Percentiles rank a stretch among this genome's conserved stretches.
Conservation (phyloP, 1,284 basidiomycete species). For the Erythrobasidium hasegawianum region DNA sequence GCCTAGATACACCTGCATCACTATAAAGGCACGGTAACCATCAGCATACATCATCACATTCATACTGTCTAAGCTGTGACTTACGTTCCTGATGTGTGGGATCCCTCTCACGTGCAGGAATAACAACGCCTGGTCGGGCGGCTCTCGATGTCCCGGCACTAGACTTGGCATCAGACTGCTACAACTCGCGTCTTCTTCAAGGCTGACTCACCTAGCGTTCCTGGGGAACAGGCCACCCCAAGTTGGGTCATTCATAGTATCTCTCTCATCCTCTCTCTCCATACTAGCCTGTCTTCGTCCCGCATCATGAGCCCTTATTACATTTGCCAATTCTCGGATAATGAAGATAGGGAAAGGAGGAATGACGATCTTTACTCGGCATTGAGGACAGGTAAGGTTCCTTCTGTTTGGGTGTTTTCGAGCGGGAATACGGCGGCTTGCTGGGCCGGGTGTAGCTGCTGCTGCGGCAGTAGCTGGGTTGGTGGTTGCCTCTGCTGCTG, state of each 20-base stretch:
- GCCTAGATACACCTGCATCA: too few species aligned
- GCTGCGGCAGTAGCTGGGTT: too few species aligned
- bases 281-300: slow-evolving; percentile 4
- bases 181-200: too few species aligned
- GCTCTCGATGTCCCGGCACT: too few species aligned
- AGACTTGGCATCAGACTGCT: too few species aligned
- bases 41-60: too few species aligned
- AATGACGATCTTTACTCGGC: slow-evolving; percentile 27
- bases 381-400: slow-evolving; percentile 40
- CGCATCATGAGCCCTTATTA: slow-evolving; percentile 11
- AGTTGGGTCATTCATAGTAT: slow-evolving; percentile 7
- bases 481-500: too few species aligned
- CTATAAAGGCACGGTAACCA: too few species aligned
- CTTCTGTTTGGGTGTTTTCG: slow-evolving; percentile 7
- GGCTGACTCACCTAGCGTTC: slow-evolving; percentile 16
- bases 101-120: too few species aligned
- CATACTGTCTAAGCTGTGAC: too few species aligned
- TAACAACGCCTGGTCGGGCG: too few species aligned
- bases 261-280: slow-evolving; percentile 3
- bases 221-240: slow-evolving; percentile 18
- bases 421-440: neutral
- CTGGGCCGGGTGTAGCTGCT: neutral
- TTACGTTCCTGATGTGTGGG: too few species aligned
- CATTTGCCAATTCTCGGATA: slow-evolving; percentile 32
- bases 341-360: slow-evolving; percentile 39